Percentiles rank a stretch among this genome's conserved stretches.
These are phyloP conservation scores for Selaginella tamariscina DNA, from an alignment of 75 land plant genomes.

Conservation along the genomic window DNA sequence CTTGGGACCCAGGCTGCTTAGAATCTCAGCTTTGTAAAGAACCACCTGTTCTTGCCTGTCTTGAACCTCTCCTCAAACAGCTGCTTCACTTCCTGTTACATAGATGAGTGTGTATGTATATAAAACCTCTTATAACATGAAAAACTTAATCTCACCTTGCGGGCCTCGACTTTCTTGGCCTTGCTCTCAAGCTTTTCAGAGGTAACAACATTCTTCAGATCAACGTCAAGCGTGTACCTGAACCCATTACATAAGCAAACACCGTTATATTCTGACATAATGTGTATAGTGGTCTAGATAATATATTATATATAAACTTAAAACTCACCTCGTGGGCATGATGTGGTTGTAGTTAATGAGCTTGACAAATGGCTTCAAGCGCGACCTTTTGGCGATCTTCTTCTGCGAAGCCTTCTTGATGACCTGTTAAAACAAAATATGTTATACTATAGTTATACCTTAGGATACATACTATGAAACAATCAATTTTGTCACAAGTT, in stretches of 20 bases:
- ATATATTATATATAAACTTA: not conserved
- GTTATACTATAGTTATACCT: too few relatives aligned
- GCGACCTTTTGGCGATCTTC: constrained; percentile 10
- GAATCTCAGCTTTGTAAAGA: constrained; percentile 40
- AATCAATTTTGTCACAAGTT: too few relatives aligned
- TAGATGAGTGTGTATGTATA: too few relatives aligned
- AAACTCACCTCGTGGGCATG: constrained; percentile 10
- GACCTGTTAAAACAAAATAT: not conserved
- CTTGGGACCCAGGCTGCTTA: too few relatives aligned
- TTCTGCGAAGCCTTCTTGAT: not conserved
- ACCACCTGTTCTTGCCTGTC: constrained; percentile 46
- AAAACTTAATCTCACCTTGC: constrained; percentile 2
- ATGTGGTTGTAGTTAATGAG: constrained; percentile 9
- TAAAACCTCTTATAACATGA: too few relatives aligned
- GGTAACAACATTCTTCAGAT: constrained; percentile 7
- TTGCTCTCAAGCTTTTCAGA: constrained; percentile 4
- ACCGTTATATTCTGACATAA: too few relatives aligned
- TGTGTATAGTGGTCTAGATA: too few relatives aligned
- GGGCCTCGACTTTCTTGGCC: not conserved
- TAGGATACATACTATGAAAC: too few relatives aligned
- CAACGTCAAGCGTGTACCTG: constrained; percentile 6
- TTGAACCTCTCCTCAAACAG: constrained; percentile 43
- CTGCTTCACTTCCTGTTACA: constrained; percentile 33
- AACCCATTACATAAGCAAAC: not conserved
- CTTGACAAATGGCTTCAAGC: constrained; percentile 8